Evolutionary conservation across 1,284 basidiomycete species (phyloP), one percentile per base, ranked within the genome.

Genomic region (Papiliotrema fonsecae): DNA sequence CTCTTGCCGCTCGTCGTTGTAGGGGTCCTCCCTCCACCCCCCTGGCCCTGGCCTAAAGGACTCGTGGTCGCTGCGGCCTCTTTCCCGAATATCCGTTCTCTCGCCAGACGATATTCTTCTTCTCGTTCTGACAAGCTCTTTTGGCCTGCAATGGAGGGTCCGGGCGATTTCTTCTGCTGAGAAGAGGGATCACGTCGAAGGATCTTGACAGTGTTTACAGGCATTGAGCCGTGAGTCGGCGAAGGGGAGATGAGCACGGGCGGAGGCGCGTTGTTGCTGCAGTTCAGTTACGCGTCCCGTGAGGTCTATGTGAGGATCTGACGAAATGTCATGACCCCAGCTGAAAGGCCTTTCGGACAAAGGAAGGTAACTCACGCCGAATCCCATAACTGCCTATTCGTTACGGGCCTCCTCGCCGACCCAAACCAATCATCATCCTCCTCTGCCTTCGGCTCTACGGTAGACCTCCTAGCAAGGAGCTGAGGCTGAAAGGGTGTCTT

Each of bases 351-450:
- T 10, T n/a, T 32, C 30, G 9, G 30, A 32, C 30, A 31, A 16
- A 31, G 30, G 30, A 16, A 31, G 5, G n/a, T 11, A 25, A 57
- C 66, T 58, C 48, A 68, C 66, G 66, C 66, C 35, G 54, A 52
- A 28, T 66, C 58, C 66, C 66, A 68, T 40, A 68, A 56, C 36
- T 63, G 56, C 19, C 61, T 49, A 49, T 66, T 68, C 28, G 52
- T 51, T 34, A 49, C 48, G 28, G 54, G 54, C 18, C 50, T 50
- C 22, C 47, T 30, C n/a, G 54, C n/a, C n/a, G n/a, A 56, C 34
- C 58, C 38, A 27, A 62, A 60, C 64, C 64, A 68, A 16, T 64
- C 66, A 28, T 65, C 61, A 18, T 55, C 60, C 28, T 58, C 41
- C 18, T 30, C 57, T 5, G 27, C 51, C 10, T 37, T 28, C 6